Evolutionary conservation across 805 yeast genomes (phyloP).

Genomic region (Naumovozyma dairenensis): DNA sequence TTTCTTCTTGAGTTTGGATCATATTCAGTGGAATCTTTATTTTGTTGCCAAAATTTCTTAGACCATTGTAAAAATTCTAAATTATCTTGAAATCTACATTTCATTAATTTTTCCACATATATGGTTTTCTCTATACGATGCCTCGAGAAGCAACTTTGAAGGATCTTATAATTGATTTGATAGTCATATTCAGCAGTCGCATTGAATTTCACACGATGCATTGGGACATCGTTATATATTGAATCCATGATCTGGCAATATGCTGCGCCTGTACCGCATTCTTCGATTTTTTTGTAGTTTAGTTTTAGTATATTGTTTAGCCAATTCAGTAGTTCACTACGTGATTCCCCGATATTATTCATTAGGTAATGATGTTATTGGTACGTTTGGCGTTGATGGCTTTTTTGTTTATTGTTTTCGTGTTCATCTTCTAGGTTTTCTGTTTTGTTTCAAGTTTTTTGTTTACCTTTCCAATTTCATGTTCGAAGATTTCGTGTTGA

Average conservation of each 20-base stretch:
- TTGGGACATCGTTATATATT: constrained; percentile 72
- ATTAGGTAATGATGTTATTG: too few species aligned
- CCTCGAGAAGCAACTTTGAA: constrained; percentile 69
- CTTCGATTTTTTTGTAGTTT: constrained; percentile 70
- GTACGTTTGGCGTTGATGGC: too few species aligned
- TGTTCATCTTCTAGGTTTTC: too few species aligned
- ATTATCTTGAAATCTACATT: constrained; percentile 88
- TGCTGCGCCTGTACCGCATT: constrained; percentile 93
- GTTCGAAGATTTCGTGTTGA: too few species aligned
- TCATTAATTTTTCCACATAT: constrained; percentile 72
- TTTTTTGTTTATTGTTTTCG: too few species aligned
- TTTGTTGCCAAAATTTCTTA: constrained; percentile 70
- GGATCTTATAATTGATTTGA: constrained; percentile 69
- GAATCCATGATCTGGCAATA: constrained; percentile 89
- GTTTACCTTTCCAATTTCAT: too few species aligned
- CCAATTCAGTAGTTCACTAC: constrained; percentile 81
- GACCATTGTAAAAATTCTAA: constrained; percentile 92
- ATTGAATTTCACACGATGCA: constrained; percentile 65
- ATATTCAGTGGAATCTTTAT: constrained; percentile 57
- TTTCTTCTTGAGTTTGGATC: constrained; percentile 58
- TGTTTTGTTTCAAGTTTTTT: too few species aligned
- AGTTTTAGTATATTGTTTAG: constrained; percentile 61
- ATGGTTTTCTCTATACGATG: constrained; percentile 64
- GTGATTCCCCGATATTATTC: constrained; percentile 53
- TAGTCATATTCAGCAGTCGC: constrained; percentile 67